Evolutionary conservation across 2,329 filamentous ascomycete genomes (phyloP), one percentile per base, ranked within the genome.

Genomic region (Ceratocystis destructans): DNA sequence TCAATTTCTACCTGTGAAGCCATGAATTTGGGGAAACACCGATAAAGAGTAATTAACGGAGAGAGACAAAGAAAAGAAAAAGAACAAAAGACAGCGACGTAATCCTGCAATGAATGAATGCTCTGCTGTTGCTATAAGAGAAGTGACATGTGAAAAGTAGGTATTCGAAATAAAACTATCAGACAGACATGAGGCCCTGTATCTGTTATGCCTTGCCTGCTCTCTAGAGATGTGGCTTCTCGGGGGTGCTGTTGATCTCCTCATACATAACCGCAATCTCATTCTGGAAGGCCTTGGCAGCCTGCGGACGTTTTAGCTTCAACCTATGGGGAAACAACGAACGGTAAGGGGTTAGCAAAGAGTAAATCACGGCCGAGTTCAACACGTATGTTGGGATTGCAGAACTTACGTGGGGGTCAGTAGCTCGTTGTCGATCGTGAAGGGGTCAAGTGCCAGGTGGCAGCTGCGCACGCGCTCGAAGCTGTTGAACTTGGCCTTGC

Each of bases 341-440:
- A 44, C 17, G 20, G 5, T 17, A 33, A 28, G 64, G n/a, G 46
- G 33, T 37, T 31, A 45, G 28, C 37, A 50, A 22, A 8, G 64
- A 33, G 12, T 1, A 61, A 2, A 25, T 4, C 4, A 28, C 37
- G 65, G 48, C 10, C 57, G 22, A 28, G 2, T 10, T 28, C 50
- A 25, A 61, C 3, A 61, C 10, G 12, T 20, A 22, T 7, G 8
- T 41, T 1, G 10, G 44, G 10, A 6, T 31, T 12, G 61, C 1
- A 31, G 20, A 8, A 84, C 88, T 85, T 83, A 93, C 89, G 90
- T 95, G 25, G 90, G 89, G 22, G 89, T 94, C 73, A 92, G 77
- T 62, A 96, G 80, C 76, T 96, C 89, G 73, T 99, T 99, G 63
- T 96, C 92, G 70, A 97, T 86, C 0, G 86, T 89, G 72, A 99